Base-by-base conservation (phyloP, 768 basidiomycete species). In the Agrocybe chaxingu region DNA sequence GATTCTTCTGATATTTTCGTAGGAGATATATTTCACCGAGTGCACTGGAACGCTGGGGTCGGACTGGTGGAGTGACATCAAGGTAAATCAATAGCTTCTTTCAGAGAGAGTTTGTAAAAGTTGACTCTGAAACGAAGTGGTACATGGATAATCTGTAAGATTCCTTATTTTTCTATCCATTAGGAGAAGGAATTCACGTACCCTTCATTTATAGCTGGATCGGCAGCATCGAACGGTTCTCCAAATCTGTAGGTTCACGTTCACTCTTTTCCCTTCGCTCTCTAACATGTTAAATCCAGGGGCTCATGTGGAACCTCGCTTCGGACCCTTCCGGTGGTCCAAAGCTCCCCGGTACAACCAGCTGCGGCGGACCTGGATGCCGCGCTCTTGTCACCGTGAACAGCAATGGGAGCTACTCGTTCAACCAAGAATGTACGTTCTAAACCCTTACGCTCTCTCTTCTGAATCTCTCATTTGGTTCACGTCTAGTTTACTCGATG, bases 41-140 rank as follows among this genome's bases (percentile, higher is more conserved):
- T 89, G 89, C 59, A 66, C 79, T 1, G 87, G 88, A 5, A 80
- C 75, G 0, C 64, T 78, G 48, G 83, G 85, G 10, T 77, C 78
- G 7, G 84, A 89, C 60, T 90, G 87, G 87, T 91, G 88, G 88
- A 70, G 69, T 42, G 86, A 89, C 57, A 82, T 89, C 65, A 89
- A 89, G 76, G 86, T 82, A 66, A 37, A 54, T 37, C 45, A 9
- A 50, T 13, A 16, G 9, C 11, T 34, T 8, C 11, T 47, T 13
- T 7, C 12, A 18, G 44, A 24, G 3, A 29, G 7, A 10, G 13
- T 31, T 13, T 29, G 30, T 38, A 13, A 32, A 7, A 45, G 35
- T 1, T 42, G 47, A 40, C 46, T 35, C 36, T 45, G 34, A 30
- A 13, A 11, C 31, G 3, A 36, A 84, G 82, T 87, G 84, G 84